Base-by-base conservation (phyloP, 2,329 filamentous ascomycete species). In the Beauveria sp. region DNA sequence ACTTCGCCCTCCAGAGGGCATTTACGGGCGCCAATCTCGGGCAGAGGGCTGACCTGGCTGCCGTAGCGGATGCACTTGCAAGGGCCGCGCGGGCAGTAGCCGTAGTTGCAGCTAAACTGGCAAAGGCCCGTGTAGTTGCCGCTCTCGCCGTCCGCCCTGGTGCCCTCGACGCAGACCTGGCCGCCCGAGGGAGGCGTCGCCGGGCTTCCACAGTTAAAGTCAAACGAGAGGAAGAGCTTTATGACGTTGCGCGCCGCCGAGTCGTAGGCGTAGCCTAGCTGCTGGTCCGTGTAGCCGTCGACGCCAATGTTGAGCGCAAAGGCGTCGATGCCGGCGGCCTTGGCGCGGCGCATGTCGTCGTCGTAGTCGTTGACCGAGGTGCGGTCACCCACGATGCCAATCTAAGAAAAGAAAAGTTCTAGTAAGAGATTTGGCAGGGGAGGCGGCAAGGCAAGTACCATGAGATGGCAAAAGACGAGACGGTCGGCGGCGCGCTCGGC, bases 171-270 rank as follows among this genome's bases (percentile, higher is more conserved):
- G 51, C 71, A 73, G 54, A 65, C 65, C 61, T 61, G 65, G 60
- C 45, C 59, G 54, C 53, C 60, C 20, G 49, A 38, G 38, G 58
- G 61, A 16, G 65, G 50, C 62, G 9, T 62, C 52, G 10, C 67
- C 46, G 46, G 46, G 66, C 42, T 56, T 70, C 74, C 80, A 76
- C 77, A 78, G 71, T 81, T 81, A 68, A 82, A 83, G 71, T 84
- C 82, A 64, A 84, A 84, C 1, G 81, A 83, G 64, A 84, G 77
- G 60, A 82, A 80, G 14, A 80, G 76, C 61, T 79, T 79, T 73
- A 82, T 79, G 51, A 70, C 71, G 24, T 72, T 72, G 28, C 70
- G 72, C 57, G 75, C 65, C 64, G 79, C 70, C 20, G 71, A 74
- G 56, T 69, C 71, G 48, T 45, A 58, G 56, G 48, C 52, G 48